Evolutionary conservation across 805 yeast genomes (phyloP).

Genomic region (Wickerhamiella allomyrinae): DNA sequence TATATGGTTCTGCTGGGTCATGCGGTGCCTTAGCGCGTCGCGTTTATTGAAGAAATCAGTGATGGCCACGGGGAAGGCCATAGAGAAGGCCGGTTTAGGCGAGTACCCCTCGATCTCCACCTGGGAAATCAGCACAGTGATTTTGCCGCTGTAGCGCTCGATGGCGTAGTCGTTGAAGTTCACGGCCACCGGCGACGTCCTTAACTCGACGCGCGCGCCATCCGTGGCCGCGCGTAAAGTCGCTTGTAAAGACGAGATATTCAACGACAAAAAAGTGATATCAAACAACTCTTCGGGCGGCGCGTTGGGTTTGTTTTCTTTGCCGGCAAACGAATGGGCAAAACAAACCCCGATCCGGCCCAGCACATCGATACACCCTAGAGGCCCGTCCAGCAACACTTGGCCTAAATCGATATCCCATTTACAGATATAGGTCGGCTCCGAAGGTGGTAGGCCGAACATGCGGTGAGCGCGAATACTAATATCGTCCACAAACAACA

Average conservation of each 20-base stretch:
- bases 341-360: conserved; percentile 33
- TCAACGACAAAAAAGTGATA: conserved; percentile 48
- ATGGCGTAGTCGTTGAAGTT: conserved; percentile 59
- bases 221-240: conserved; percentile 21
- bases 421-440: conserved; percentile 75
- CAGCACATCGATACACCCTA: conserved; percentile 29
- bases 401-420: conserved; percentile 74
- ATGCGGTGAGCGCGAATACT: conserved; percentile 60
- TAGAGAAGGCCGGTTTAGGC: conserved; percentile 8
- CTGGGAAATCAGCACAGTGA: conserved; percentile 37
- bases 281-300: conserved; percentile 48
- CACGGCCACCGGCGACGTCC: conserved; percentile 23
- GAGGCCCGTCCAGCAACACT: conserved; percentile 38
- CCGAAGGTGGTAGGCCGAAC: conserved; percentile 83
- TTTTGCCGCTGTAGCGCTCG: conserved; percentile 41
- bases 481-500: conserved; percentile 8
- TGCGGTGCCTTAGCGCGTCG: conserved; percentile 33
- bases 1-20: conserved; percentile 50
- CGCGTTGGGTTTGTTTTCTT: conserved; percentile 57
- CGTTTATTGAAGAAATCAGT: conserved; percentile 46
- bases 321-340: conserved; percentile 51
- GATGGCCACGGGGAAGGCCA: conserved; percentile 40
- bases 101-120: conserved; percentile 26
- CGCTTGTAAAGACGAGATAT: conserved; percentile 35
- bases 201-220: conserved; percentile 13